These are phyloP conservation scores for Onygena corvina DNA, from an alignment of 2,329 filamentous ascomycete genomes.

Conservation along the genomic window DNA sequence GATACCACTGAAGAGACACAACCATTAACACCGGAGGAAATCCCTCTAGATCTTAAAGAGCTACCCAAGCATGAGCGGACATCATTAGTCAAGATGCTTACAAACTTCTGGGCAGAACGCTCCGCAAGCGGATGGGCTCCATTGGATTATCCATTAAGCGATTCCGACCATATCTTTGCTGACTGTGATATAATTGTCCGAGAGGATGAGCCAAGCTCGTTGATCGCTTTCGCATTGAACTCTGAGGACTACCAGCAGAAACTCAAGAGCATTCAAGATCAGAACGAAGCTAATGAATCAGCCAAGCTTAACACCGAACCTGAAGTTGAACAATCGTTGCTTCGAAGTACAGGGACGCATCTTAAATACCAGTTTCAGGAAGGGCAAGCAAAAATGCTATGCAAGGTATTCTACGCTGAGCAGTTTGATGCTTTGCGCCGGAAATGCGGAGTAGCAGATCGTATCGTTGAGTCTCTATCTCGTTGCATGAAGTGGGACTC, in stretches of 20 bases:
- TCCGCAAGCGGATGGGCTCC: conserved; percentile 89
- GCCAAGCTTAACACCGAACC: conserved; percentile 27
- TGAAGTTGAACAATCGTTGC: conserved; percentile 72
- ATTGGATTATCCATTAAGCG: conserved; percentile 79
- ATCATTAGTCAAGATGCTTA: conserved; percentile 87
- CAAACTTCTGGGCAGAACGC: conserved; percentile 95
- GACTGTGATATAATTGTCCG: conserved; percentile 95
- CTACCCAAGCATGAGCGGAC: conserved; percentile 87
- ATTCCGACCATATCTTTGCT: conserved; percentile 87
- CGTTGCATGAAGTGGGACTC: conserved; percentile 96
- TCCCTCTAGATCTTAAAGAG: conserved; percentile 52
- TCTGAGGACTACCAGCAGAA: conserved; percentile 79
- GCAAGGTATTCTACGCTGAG: conserved; percentile 97
- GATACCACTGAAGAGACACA: conserved; percentile 37
- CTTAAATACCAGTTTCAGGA: conserved; percentile 93
- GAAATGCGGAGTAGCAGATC: conserved; percentile 85
- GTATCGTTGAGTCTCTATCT: conserved; percentile 88
- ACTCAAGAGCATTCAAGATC: conserved; percentile 39
- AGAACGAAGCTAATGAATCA: conserved; percentile 24
- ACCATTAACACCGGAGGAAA: conserved; percentile 42
- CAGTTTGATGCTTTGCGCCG: conserved; percentile 90
- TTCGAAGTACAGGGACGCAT: conserved; percentile 78
- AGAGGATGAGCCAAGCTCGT: conserved; percentile 91
- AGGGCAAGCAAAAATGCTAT: conserved; percentile 85
- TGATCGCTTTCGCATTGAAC: conserved; percentile 84